phyloP scores from a whole-genome alignment of 192 early-diverging fungal genomes.

The Backusella macrospora region DNA sequence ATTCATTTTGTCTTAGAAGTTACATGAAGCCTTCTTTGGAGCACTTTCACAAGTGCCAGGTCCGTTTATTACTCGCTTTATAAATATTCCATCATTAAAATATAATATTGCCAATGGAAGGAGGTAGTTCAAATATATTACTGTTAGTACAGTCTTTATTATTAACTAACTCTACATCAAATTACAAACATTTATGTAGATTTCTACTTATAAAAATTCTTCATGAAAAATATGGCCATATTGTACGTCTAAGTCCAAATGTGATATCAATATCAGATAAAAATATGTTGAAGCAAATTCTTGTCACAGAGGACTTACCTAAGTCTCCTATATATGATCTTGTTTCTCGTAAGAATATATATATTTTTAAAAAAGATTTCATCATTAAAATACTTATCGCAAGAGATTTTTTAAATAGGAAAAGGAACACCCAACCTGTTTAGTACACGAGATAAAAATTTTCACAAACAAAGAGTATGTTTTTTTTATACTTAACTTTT shows the following conservation, averaged over 20 bases:
- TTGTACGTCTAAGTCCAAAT: constrained; percentile 43
- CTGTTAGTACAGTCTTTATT: neutral
- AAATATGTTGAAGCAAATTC: constrained; percentile 44
- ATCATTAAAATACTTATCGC: too few relatives aligned
- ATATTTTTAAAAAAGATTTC: neutral
- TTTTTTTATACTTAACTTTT: neutral
- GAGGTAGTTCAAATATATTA: neutral
- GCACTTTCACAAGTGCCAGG: constrained; percentile 30
- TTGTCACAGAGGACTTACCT: constrained; percentile 28
- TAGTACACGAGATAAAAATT: constrained; percentile 36
- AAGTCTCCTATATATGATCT: constrained; percentile 8
- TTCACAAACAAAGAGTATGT: constrained; percentile 41
- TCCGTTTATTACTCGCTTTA: constrained; percentile 27
- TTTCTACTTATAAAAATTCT: constrained; percentile 14
- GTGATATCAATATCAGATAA: constrained; percentile 45
- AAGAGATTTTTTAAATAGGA: neutral
- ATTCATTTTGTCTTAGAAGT: constrained; percentile 12
- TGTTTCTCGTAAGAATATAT: constrained; percentile 11
- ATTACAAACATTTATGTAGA: neutral
- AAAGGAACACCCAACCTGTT: constrained; percentile 32
- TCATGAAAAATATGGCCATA: constrained; percentile 45
- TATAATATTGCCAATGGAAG: constrained; percentile 21
- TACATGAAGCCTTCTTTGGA: constrained; percentile 33
- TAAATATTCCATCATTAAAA: constrained; percentile 5
- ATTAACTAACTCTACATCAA: too few relatives aligned